phyloP scores from a whole-genome alignment of 345 rosid genomes.

The Adansonia digitata region DNA sequence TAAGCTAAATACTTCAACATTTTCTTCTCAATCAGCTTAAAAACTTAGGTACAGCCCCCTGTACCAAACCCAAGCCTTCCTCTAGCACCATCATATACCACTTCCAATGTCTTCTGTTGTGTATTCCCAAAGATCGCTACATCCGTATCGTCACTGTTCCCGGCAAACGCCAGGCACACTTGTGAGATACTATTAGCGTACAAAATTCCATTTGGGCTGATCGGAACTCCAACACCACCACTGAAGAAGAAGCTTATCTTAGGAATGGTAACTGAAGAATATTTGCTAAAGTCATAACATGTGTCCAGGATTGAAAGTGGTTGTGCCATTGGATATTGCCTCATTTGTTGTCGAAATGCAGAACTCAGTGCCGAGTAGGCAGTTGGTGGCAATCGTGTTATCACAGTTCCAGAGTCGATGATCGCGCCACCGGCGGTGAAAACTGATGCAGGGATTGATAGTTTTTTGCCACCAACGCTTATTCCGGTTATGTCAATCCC shows the following conservation, averaged over 20 bases:
- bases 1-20: background rate
- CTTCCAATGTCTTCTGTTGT: slow-evolving; percentile 70
- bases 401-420: slow-evolving; percentile 90
- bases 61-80: slow-evolving; percentile 65
- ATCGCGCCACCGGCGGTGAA: slow-evolving; percentile 52
- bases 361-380: slow-evolving; percentile 47
- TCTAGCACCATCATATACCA: slow-evolving; percentile 59
- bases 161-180: slow-evolving; percentile 85
- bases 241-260: slow-evolving; percentile 43
- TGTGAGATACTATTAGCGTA: slow-evolving; percentile 33
- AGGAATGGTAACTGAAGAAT: slow-evolving; percentile 34
- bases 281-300: slow-evolving; percentile 57
- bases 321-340: slow-evolving; percentile 47
- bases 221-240: slow-evolving; percentile 40
- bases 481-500: slow-evolving; percentile 57
- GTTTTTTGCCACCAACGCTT: slow-evolving; percentile 44
- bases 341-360: slow-evolving; percentile 50
- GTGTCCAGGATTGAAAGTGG: slow-evolving; percentile 68
- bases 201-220: slow-evolving; percentile 42
- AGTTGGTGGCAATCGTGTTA: slow-evolving; percentile 63
- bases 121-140: slow-evolving; percentile 60
- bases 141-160: slow-evolving; percentile 42
- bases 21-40: background rate
- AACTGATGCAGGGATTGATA: slow-evolving; percentile 39
- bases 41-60: slow-evolving; percentile 43